Base-by-base conservation (phyloP, 805 yeast genomes). In the Kregervanrija pseudodelftensis region DNA sequence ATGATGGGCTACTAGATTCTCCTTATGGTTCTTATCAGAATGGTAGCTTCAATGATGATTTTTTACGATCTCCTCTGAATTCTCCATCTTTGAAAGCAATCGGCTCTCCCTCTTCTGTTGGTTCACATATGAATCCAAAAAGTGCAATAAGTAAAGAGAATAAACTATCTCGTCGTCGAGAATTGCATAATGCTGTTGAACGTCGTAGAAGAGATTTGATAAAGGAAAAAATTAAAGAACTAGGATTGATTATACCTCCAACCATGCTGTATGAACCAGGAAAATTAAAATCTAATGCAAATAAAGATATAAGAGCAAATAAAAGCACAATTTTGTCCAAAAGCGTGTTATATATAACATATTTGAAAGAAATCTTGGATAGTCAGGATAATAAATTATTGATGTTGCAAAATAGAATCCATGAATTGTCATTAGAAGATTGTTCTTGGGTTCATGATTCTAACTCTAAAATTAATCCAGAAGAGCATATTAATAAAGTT, bases 121-220 rank as follows among this genome's bases (percentile, higher is more conserved):
- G 63, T 4, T 50, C 65, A 2, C 66, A 64, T 43, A 45, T 64
- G 51, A 63, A 64, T 38, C 64, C 65, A 4, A 65, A 64, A 43
- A 62, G 52, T 41, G 57, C 61, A 42, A 45, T 74, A 34, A 63
- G 75, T 4, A 79, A 78, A 56, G 95, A 84, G 43, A 88, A 83
- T 47, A 85, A 84, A 57, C 61, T 85, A 43, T 76, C 79, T 49
- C 73, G 95, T 50, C 74, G 96, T 50, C 69, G 95, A 48, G 96
- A 89, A 59, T 82, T 88, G 49, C 98, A 90, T 63, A 90, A 90
- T 59, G 96, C 95, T 1, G 97, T 90, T 4, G 98, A 90, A 63
- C 74, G 96, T 55, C 73, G 96, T 54, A 75, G 98, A 58, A 73
- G 98, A 50, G 98, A 91, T 61, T 71, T 87, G 54, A 90, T 90